Evolutionary conservation across 1,284 basidiomycete genomes (phyloP).

Genomic region (Puccinia horiana): DNA sequence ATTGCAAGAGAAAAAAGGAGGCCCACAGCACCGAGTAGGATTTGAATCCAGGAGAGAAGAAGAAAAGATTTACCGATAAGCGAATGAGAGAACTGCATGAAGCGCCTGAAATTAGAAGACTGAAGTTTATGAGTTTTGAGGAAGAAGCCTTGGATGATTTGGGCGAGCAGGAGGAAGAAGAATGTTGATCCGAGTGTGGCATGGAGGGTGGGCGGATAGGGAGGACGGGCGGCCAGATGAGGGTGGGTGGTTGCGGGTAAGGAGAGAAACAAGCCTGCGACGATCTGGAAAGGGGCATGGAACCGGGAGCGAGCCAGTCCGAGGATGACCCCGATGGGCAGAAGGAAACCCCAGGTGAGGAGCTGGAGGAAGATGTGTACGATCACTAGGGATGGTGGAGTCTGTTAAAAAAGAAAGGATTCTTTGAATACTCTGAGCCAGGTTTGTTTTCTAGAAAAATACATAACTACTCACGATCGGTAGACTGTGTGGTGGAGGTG

Average conservation of each 20-base stretch:
- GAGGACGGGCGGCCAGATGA: constrained; percentile 52
- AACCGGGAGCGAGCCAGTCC: constrained; percentile 56
- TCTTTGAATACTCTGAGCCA: background rate
- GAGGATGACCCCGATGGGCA: constrained; percentile 55
- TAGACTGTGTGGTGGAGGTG: constrained; percentile 54
- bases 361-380: constrained; percentile 24
- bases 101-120: constrained; percentile 69
- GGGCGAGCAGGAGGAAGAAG: constrained; percentile 60
- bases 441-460: background rate
- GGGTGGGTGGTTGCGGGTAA: constrained; percentile 56
- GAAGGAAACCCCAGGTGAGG: constrained; percentile 21
- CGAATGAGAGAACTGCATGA: constrained; percentile 73
- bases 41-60: constrained; percentile 69
- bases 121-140: constrained; percentile 91
- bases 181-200: constrained; percentile 55
- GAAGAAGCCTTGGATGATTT: constrained; percentile 78
- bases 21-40: constrained; percentile 63
- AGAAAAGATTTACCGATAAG: constrained; percentile 82
- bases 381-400: background rate
- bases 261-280: constrained; percentile 53
- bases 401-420: background rate
- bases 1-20: constrained; percentile 60
- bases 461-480: constrained; percentile 53
- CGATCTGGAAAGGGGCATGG: constrained; percentile 55
- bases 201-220: constrained; percentile 57